Base-by-base conservation (phyloP, 129 eudicot species). In the Chrysanthemum seticuspe region DNA sequence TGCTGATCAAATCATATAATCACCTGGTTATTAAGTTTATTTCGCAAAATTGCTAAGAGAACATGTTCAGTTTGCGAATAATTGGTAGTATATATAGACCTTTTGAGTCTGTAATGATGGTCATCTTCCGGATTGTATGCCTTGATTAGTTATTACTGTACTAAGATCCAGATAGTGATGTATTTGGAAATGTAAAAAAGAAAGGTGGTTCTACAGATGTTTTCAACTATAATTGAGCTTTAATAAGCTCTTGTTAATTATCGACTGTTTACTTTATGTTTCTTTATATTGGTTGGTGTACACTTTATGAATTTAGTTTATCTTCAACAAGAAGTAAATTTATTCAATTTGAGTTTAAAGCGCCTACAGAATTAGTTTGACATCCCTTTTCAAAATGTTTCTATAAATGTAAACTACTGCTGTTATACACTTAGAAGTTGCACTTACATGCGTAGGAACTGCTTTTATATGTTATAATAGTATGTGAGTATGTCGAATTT, bases 271-370 rank as follows among this genome's bases (percentile, higher is more conserved):
- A 19, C 25, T 70, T 71, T 45, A 54, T 34, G 7, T 62, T 59
- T 53, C 23, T 70, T 58, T 12, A 55, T 47, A 29, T 62, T 25
- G 40, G 67, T 54, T 78, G 82, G 72, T 71, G 77, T 78, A 47
- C 67, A 55, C 72, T 71, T 65, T 56, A 18, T 48, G 63, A 67
- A 72, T 56, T 27, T 70, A 12, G 72, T 18, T 62, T 64, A 56
- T 55, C 72, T 77, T 78, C 77, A 71, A 44, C 72, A 27, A 31
- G 62, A 71, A 78, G 62, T 65, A 57, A 78, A 73, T 72, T 78
- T 68, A 55, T 72, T 78, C 7, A 72, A 48, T 48, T 44, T 63
- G 25, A 36, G 10, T 7, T 36, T 36, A 36, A 36, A 36, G 8
- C 5, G 1, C 44, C 54, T 18, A 13, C 31, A 23, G 25, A 70